A percentile compares a stretch with the other conserved stretches of the same genome.
Evolutionary conservation across 2,329 filamentous ascomycete genomes (phyloP).

Genomic region (Aspergillus tamarii): DNA sequence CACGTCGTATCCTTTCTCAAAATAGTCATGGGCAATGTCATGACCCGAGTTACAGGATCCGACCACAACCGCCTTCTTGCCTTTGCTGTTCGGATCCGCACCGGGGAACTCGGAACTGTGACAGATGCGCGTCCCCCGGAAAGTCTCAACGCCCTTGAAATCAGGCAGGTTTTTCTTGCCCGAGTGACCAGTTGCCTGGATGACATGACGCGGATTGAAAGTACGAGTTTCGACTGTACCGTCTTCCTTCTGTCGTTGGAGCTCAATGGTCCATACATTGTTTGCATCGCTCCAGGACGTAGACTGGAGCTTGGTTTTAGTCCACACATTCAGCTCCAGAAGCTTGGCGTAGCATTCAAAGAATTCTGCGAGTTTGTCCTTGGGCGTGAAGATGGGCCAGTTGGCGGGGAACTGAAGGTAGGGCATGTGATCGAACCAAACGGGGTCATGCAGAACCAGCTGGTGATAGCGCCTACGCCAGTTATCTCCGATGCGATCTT

Average conservation of each 20-base stretch:
- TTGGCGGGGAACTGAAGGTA: slow-evolving; percentile 66
- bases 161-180: slow-evolving; percentile 62
- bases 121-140: slow-evolving; percentile 61
- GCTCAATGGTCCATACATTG: slow-evolving; percentile 58
- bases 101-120: slow-evolving; percentile 66
- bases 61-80: slow-evolving; percentile 66
- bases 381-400: slow-evolving; percentile 73
- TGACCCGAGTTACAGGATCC: slow-evolving; percentile 71
- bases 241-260: slow-evolving; percentile 49
- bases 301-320: slow-evolving; percentile 52
- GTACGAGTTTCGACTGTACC: slow-evolving; percentile 53
- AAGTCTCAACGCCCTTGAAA: slow-evolving; percentile 55
- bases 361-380: slow-evolving; percentile 71
- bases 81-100: slow-evolving; percentile 50
- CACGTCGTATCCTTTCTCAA: slow-evolving; percentile 67
- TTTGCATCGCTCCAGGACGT: slow-evolving; percentile 56
- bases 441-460: slow-evolving; percentile 69
- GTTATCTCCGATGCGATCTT: slow-evolving; percentile 63
- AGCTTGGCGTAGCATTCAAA: slow-evolving; percentile 67
- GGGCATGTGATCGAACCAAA: slow-evolving; percentile 60
- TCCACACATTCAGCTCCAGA: slow-evolving; percentile 72
- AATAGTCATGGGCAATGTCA: slow-evolving; percentile 70
- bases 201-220: slow-evolving; percentile 64
- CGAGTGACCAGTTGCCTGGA: slow-evolving; percentile 70
- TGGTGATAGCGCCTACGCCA: slow-evolving; percentile 67